These are phyloP conservation scores for Metschnikowia continentalis DNA, from an alignment of 805 yeast species.

Conservation along the genomic window DNA sequence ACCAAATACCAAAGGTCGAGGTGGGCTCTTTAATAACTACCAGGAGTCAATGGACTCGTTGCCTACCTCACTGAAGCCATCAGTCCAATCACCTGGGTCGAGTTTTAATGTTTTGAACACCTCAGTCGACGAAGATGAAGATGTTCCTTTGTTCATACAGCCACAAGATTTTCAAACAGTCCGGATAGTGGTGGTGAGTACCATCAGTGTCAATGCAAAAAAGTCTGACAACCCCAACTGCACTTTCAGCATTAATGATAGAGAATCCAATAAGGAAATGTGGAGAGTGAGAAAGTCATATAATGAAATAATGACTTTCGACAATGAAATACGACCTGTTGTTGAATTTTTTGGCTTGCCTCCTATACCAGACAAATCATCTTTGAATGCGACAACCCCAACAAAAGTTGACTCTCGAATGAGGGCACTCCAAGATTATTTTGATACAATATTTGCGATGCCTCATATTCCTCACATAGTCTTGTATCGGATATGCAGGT, in stretches of 20 bases:
- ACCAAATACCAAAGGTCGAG: background rate
- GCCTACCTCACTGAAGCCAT: background rate
- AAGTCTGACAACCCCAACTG: slow-evolving; percentile 56
- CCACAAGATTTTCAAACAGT: slow-evolving; percentile 56
- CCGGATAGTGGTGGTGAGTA: slow-evolving; percentile 45
- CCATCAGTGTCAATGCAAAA: slow-evolving; percentile 34
- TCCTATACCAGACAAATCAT: slow-evolving; percentile 56
- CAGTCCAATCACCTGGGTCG: slow-evolving; percentile 7
- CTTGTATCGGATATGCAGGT: slow-evolving; percentile 53
- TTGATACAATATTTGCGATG: slow-evolving; percentile 50
- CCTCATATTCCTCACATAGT: slow-evolving; percentile 56
- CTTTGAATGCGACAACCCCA: slow-evolving; percentile 60
- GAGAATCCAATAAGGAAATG: slow-evolving; percentile 58
- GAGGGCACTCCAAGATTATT: slow-evolving; percentile 53
- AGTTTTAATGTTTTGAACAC: slow-evolving; percentile 16
- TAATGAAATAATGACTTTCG: slow-evolving; percentile 57
- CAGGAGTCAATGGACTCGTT: slow-evolving; percentile 3
- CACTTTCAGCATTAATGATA: slow-evolving; percentile 60
- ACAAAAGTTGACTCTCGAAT: slow-evolving; percentile 60
- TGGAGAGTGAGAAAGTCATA: slow-evolving; percentile 71
- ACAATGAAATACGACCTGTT: slow-evolving; percentile 52
- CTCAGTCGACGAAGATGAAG: slow-evolving; percentile 31
- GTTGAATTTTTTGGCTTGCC: slow-evolving; percentile 54
- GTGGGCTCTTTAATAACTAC: background rate
- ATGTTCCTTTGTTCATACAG: slow-evolving; percentile 50